Evolutionary conservation across 2,329 filamentous ascomycete species (phyloP), one percentile per base, ranked within the genome.

Genomic region (Claviceps lovelessii): DNA sequence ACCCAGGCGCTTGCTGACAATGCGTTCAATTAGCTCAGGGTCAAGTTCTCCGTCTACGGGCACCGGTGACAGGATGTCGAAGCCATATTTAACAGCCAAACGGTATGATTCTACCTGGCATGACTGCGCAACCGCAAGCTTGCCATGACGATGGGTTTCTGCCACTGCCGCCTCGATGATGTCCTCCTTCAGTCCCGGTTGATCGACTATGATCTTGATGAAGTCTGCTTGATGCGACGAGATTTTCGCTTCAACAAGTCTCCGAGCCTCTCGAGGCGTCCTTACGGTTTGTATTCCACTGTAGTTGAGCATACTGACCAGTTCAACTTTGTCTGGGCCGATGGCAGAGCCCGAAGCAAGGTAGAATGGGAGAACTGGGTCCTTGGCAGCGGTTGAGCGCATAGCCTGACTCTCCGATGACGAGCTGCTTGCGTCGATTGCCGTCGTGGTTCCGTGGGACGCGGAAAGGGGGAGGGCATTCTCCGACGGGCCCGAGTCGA

Each of bases 61-160:
- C 33, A 60, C 62, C 48, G 66, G 65, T 13, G 62, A 63, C 28
- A 68, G 51, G 37, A 64, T 41, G 50, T 68, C 63, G 49, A 65
- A 65, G 7, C 60, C 62, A 6, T 62, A 62, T 8, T 54, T 47
- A n/a, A 68, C 48, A 4, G 61, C 65, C 3, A 61, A 59, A 15
- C 51, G 47, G 52, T 65, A 66, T 0, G 64, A 56, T 2, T 51
- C 52, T 15, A 58, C 58, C 9, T 64, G 60, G 7, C 65, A 57
- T 13, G 65, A 59, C 46, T 66, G 64, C 4, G 61, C 63, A 8
- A 66, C 56, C 11, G 62, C 60, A 52, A 62, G 57, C 51, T 61
- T 65, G 6, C 59, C 59, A 9, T 61, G 58, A 28, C 57, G 57
- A 48, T 60, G 59, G 0, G 63, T 60, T 37, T 63, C 57, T 8